Base-by-base conservation (phyloP, 495 filamentous ascomycete species). In the Trypethelium eluteriae region DNA sequence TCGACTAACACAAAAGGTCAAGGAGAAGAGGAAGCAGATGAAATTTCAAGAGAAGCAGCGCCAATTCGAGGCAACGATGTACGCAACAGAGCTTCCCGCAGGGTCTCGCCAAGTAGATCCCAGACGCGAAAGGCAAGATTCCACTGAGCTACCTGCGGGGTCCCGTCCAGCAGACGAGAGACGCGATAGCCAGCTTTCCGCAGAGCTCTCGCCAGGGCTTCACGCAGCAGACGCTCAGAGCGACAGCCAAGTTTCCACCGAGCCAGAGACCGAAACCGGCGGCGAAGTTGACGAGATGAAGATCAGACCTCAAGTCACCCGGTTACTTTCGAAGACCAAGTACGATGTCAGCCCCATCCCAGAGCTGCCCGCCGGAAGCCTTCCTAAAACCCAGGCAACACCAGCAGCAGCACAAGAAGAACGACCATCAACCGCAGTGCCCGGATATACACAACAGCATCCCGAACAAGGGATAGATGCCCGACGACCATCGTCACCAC, bases 1-100 rank as follows among this genome's bases (percentile, higher is more conserved):
- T 10, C 67, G 61, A 11, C 66, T 70, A 39, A 75, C 71, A 65
- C 38, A 63, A 3, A 76, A 73, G 56, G 65, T 71, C 1, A 57
- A 70, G 35, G 62, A 73, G 49, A 62, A 76, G 61, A 71, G 70
- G 53, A 74, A 71, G 41, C 63, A 70, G 25, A 64, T 38, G 3
- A 75, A 72, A 62, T 50, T 63, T 25, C n/a, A 67, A 2, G 65
- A 72, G 47, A 69, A 72, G 65, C 65, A 68, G 9, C 9, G 53
- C 2, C 36, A 34, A 18, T n/a, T 41, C 9, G 41, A 11, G 10
- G n/a, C 63, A 56, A 4, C 61, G 16, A 18, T 50, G 18, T 32
- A 46, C n/a, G 35, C 25, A n/a, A 32, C 63, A 16, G 46, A 18
- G 16, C 49, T 66, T n/a, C 50, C 3, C 10, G 64, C 35, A 16